Base-by-base conservation (phyloP, 1,139 yeast genomes). In the Suzukiozyma palmioleophila region DNA sequence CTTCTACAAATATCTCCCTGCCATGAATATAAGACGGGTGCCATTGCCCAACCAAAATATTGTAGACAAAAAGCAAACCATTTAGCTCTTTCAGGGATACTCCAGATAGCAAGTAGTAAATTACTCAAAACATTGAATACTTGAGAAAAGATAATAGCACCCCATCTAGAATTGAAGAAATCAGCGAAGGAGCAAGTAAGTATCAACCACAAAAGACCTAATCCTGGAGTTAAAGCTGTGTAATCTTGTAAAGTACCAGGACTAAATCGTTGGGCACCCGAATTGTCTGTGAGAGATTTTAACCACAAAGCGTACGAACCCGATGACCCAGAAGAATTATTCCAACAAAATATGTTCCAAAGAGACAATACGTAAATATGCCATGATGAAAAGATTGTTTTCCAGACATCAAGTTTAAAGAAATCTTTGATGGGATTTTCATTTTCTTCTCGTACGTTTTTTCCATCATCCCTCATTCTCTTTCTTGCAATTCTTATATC, bases 311-410 rank as follows among this genome's bases (percentile, higher is more conserved):
- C 62, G 54, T 77, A 81, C 34, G 87, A 64, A 41, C 75, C 75
- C 15, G 71, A 62, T 8, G 65, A 51, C 37, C 68, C 74, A 46
- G 64, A 69, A 34, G 64, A 63, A 56, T 77, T 77, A 54, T 78
- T 78, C 86, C 86, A 81, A 51, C 82, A 79, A 56, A 81, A 73
- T 29, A 77, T 62, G 48, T 77, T 71, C 79, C 81, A 77, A 26
- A 73, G 51, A 7, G 70, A 51, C 43, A 77, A 60, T 6, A 73
- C 66, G 39, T 73, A 79, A 38, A 79, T 62, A 51, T 77, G 77
- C 82, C 83, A 78, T 29, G 75, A 64, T n/a, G 69, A 54, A 32
- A 77, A 56, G 25, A 78, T 69, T 18, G 63, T 57, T 43, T 67
- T 73, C 83, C 83, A 79, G 26, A 69, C 53, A 8, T 63, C 50